Evolutionary conservation across 371 early-diverging fungal species (phyloP).

Genomic region (Saksenaea oblongispora): DNA sequence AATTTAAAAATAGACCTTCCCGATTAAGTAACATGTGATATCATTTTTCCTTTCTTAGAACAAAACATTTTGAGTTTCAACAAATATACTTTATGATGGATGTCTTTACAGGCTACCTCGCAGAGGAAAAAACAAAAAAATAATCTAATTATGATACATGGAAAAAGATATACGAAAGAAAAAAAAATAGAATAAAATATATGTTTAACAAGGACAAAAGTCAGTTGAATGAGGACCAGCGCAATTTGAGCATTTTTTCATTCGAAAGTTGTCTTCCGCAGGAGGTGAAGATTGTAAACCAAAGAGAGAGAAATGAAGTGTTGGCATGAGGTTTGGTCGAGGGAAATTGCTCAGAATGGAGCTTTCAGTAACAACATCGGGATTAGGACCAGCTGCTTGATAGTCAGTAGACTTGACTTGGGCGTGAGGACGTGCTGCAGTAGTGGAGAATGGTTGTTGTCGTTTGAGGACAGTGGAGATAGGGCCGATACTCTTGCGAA

Average conservation of each 20-base stretch:
- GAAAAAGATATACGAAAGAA: neutral
- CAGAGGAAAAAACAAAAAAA: neutral
- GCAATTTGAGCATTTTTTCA: slow-evolving; percentile 40
- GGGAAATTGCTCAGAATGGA: slow-evolving; percentile 43
- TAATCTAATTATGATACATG: neutral
- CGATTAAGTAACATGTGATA: too few species aligned
- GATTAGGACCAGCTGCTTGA: neutral
- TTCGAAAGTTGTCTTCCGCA: slow-evolving; percentile 14
- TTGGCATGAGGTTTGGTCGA: slow-evolving; percentile 52
- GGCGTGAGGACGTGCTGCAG: neutral
- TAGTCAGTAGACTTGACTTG: slow-evolving; percentile 5
- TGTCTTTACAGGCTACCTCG: neutral
- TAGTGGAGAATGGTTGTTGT: slow-evolving; percentile 13
- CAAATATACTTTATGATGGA: neutral
- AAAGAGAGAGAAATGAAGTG: slow-evolving; percentile 44
- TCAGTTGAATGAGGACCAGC: slow-evolving; percentile 53
- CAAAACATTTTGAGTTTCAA: neutral
- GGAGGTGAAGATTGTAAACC: slow-evolving; percentile 29
- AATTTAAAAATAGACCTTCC: too few species aligned
- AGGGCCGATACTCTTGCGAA: slow-evolving; percentile 41
- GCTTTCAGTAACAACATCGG: slow-evolving; percentile 37
- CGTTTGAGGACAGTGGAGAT: slow-evolving; percentile 40
- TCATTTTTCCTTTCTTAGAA: neutral
- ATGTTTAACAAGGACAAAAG: slow-evolving; percentile 50
- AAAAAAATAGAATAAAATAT: neutral